Base-by-base conservation (phyloP, 2,329 filamentous ascomycete species). In the Cladosporium sp. region DNA sequence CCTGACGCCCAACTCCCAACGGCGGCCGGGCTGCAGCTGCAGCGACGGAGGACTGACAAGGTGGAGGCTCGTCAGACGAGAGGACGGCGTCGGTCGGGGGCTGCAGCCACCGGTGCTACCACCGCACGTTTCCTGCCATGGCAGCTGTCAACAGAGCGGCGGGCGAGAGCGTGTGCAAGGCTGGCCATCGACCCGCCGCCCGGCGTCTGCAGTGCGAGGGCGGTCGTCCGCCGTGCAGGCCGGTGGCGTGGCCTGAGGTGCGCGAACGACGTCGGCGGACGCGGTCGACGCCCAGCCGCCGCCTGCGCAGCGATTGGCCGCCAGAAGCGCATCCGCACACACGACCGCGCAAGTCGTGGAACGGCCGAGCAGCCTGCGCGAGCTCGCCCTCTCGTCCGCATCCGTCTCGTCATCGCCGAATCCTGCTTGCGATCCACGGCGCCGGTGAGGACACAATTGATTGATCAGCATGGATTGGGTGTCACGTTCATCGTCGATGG, bases 91-190 rank as follows among this genome's bases (percentile, higher is more conserved):
- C 22, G 22, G 5, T 28, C 22, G 22, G 22, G 22, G 22, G 22
- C 22, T 28, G 22, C 22, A 28, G 22, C 22, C 22, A 28, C 22
- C 22, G 22, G 22, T 28, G 22, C 22, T 28, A 28, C 22, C 22
- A 28, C 22, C 22, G 22, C 22, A 28, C 22, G 22, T 28, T 28
- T 28, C 22, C 22, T 28, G 22, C 7, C 22, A 28, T 50, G 48
- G 48, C 48, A 50, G 48, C 40, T 50, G 48, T 50, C 48, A 50
- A 42, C 4, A 5, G 32, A 49, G 11, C 40, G 16, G 16, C 32
- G 40, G 38, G 18, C 18, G 34, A 5, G 22, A 28, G 22, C 7
- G 22, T 28, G 22, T 28, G 22, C 22, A 3, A 28, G 22, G 22
- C 22, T 28, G 22, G 22, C 22, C 22, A 28, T 7, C 22, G 22